Evolutionary conservation across 768 basidiomycete genomes (phyloP), one percentile per base, ranked within the genome.

Genomic region (Suillus fuscotomentosus): DNA sequence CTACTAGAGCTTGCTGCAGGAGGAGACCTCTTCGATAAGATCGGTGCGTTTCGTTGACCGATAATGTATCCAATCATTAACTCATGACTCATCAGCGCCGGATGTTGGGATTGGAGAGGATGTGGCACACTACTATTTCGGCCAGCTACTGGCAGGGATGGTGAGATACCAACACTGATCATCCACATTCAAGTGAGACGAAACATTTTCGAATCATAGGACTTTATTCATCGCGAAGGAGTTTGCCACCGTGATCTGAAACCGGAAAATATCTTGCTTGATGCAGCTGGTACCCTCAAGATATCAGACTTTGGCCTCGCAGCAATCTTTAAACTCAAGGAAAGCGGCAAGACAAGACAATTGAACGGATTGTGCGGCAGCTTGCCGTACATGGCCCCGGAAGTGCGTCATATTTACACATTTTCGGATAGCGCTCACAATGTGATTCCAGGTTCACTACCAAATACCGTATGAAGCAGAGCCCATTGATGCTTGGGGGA

Each of bases 21-120:
- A 24, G 97, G 97, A 0, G 97, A 99, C 76, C 78, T 99, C 39
- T 99, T 99, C 75, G 97, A 99, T 77, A 99, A 98, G 81, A 99
- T 99, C 60, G 92, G 97, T 97, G 71, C 50, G 90, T 75, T 59
- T 68, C 14, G 56, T 55, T 24, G 11, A 60, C 41, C 14, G 9
- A 50, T 3, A 22, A 38, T 24, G 27, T 51, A 60, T 41, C 47
- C 15, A 43, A 39, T 47, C 27, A 38, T 13, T 53, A 42, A 57
- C 50, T 2, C 17, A 8, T 51, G 60, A 43, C 45, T 63, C 41
- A 34, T 45, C 68, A 99, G 97, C 90, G 3, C 95, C 97, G 1
- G 94, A 99, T 74, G 82, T 92, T 8, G 97, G 97, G 6, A 82
- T 96, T 3, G 84, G 86, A 27, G 91, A 95, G 64, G 90, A 97